Conservation (phyloP, 768 basidiomycete species). For the Astraeus odoratus region DNA sequence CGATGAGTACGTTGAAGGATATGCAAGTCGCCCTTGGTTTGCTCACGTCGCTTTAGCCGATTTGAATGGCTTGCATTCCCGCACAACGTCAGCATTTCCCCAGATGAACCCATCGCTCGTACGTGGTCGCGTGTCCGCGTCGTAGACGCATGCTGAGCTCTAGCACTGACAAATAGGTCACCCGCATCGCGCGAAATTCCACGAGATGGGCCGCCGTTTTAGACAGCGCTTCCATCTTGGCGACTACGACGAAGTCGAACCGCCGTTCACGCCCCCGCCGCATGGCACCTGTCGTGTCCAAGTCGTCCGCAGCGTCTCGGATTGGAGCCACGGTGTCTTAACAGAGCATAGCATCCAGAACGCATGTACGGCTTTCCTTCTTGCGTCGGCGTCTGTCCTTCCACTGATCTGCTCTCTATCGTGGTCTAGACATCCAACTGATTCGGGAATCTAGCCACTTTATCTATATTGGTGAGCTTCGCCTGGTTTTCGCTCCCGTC, state of each 20-base stretch:
- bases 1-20: constrained; percentile 35
- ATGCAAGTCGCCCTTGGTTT: not conserved
- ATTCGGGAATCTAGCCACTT: constrained; percentile 83
- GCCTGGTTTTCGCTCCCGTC: constrained; percentile 2
- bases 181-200: constrained; percentile 62
- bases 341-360: constrained; percentile 90
- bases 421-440: constrained; percentile 54
- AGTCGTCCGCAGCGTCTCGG: constrained; percentile 77
- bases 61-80: constrained; percentile 75
- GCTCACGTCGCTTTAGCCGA: constrained; percentile 27
- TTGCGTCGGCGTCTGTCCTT: constrained; percentile 1
- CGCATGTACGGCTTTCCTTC: constrained; percentile 56
- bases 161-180: constrained; percentile 36
- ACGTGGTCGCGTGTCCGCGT: constrained; percentile 14
- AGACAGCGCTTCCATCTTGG: constrained; percentile 57
- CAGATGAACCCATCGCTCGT: constrained; percentile 63
- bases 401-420: not conserved
- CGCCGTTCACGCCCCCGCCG: constrained; percentile 35
- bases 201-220: constrained; percentile 49
- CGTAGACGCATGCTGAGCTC: not conserved
- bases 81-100: constrained; percentile 53
- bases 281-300: constrained; percentile 64
- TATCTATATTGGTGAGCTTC: constrained; percentile 81
- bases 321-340: constrained; percentile 93
- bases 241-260: constrained; percentile 32